Conservation (phyloP, 306 rosid genomes). For the Begonia fuchsioides region DNA sequence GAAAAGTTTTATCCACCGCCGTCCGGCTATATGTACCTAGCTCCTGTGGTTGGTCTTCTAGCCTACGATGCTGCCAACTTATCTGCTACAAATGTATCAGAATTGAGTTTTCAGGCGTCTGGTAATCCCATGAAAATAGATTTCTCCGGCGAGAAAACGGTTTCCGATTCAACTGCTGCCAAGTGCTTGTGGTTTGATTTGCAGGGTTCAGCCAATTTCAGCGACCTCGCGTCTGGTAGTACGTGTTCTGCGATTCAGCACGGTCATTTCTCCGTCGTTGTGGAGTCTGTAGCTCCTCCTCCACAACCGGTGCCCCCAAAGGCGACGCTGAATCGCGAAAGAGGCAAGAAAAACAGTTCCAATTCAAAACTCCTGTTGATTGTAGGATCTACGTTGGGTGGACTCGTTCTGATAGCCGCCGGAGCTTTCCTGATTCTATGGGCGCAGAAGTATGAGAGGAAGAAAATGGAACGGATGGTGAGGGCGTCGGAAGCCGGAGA, state of each 20-base stretch:
- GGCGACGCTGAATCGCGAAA: slow-evolving; percentile 7
- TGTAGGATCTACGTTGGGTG: slow-evolving; percentile 66
- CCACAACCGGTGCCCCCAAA: slow-evolving; percentile 10
- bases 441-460: slow-evolving; percentile 37
- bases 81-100: slow-evolving; percentile 30
- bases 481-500: slow-evolving; percentile 67
- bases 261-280: slow-evolving; percentile 76
- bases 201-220: slow-evolving; percentile 37
- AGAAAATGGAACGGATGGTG: slow-evolving; percentile 64
- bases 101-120: slow-evolving; percentile 23
- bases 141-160: slow-evolving; percentile 24
- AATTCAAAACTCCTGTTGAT: slow-evolving; percentile 1
- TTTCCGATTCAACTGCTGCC: slow-evolving; percentile 27
- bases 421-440: slow-evolving; percentile 34
- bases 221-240: slow-evolving; percentile 25
- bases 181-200: slow-evolving; percentile 48
- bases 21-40: slow-evolving; percentile 38
- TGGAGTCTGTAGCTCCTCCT: slow-evolving; percentile 21
- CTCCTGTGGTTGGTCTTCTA: slow-evolving; percentile 70
- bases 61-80: slow-evolving; percentile 53
- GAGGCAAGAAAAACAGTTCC: background rate
- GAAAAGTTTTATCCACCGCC: slow-evolving; percentile 27
- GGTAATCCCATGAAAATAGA: slow-evolving; percentile 29
- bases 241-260: slow-evolving; percentile 36
- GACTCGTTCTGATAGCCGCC: slow-evolving; percentile 31